Base-by-base conservation (phyloP, 2,329 filamentous ascomycete genomes). In the Penicillium concentricum region DNA sequence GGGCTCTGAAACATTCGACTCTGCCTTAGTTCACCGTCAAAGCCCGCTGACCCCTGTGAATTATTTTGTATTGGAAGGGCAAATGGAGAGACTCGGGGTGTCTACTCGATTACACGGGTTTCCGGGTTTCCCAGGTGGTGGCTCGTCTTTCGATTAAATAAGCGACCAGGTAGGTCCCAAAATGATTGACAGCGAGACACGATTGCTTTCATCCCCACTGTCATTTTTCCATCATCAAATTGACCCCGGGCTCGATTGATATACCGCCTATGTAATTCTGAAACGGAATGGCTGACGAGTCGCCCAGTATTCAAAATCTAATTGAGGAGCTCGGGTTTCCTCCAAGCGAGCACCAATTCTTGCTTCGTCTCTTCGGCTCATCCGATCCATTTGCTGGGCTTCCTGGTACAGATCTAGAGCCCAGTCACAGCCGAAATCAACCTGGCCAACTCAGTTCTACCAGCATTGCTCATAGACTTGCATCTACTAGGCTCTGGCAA, bases 301-400 rank as follows among this genome's bases (percentile, higher is more conserved):
- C 20, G 13, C 12, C 26, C 5, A 54, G 51, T 30, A 8, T 22
- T 7, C 2, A 30, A 5, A 9, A 49, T 3, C 10, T 54, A 5
- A 26, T 54, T 22, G 51, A 54, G 20, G 51, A 50, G 16, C 37
- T 54, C 20, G 51, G 51, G 5, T 34, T 54, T 32, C 9, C 22
- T 5, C 20, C 37, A 16, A 54, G 37, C 22, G 51, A 54, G 10
- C 44, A 50, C 6, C 34, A 26, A 18, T 54, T 49, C n/a, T 15
- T 54, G 20, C 20, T 49, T 22, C 51, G 37, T 18, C 51, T 54
- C 5, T 41, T 42, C 24, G 15, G 37, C 13, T 35, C 51, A 4
- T 46, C 44, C 9, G 44, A 54, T 34, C 51, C 51, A 34, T 54
- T 54, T 28, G 16, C 37, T 20, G 44, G 28, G 13, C 44, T 49